A percentile compares a stretch with the other conserved stretches of the same genome.
Conservation (phyloP, 768 basidiomycete species). For the Lactarius sanguifluus region DNA sequence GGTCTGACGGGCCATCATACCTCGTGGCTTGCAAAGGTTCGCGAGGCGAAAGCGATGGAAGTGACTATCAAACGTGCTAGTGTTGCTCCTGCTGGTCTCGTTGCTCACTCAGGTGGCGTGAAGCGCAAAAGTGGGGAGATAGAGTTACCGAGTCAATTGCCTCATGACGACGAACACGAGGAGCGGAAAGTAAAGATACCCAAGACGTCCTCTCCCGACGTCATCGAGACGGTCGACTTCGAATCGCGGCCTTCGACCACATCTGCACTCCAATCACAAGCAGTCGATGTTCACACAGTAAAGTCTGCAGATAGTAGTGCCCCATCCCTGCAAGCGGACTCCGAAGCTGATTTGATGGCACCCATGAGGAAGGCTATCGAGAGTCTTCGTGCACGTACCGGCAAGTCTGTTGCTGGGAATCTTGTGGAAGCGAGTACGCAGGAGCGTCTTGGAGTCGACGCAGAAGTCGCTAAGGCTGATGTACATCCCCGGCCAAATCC, state of each 20-base stretch:
- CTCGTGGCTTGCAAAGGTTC: slow-evolving; percentile 78
- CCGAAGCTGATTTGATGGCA: slow-evolving; percentile 55
- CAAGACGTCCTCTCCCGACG: slow-evolving; percentile 39
- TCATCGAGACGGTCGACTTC: background rate
- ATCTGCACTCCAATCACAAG: slow-evolving; percentile 3
- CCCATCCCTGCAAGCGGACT: background rate
- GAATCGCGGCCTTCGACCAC: slow-evolving; percentile 1
- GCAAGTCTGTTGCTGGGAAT: slow-evolving; percentile 61
- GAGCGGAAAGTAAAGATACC: slow-evolving; percentile 48
- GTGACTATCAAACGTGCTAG: slow-evolving; percentile 34
- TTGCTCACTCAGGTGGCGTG: slow-evolving; percentile 22
- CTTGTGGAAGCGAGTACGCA: background rate
- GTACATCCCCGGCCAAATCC: slow-evolving; percentile 34
- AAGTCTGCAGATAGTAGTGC: slow-evolving; percentile 21
- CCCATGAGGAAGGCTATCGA: slow-evolving; percentile 72
- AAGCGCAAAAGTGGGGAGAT: slow-evolving; percentile 67
- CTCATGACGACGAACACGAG: slow-evolving; percentile 25
- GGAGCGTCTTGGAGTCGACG: slow-evolving; percentile 4
- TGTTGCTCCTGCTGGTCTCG: slow-evolving; percentile 15
- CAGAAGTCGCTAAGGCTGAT: slow-evolving; percentile 46
- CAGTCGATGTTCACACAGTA: slow-evolving; percentile 6
- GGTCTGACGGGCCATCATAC: slow-evolving; percentile 59
- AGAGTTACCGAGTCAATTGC: slow-evolving; percentile 32
- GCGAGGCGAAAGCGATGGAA: slow-evolving; percentile 58
- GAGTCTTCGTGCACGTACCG: slow-evolving; percentile 57